These are phyloP conservation scores for Corinectria fuckeliana DNA, from an alignment of 2,329 filamentous ascomycete genomes.

Conservation along the genomic window DNA sequence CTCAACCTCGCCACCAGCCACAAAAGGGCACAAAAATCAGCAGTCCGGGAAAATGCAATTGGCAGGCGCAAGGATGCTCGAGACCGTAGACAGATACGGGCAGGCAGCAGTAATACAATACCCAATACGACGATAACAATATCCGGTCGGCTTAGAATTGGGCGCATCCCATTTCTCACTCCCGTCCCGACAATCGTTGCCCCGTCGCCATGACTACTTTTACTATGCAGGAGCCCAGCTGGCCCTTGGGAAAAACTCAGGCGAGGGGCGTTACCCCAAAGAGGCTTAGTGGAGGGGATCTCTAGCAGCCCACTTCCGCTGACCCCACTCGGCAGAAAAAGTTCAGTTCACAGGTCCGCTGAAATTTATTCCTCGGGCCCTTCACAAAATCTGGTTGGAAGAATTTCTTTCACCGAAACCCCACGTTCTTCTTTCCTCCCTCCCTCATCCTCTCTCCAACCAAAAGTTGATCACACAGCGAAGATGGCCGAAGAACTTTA, in stretches of 20 bases:
- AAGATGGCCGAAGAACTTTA: slow-evolving; percentile 98
- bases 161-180: slow-evolving; percentile 31
- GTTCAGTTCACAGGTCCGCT: slow-evolving; percentile 40
- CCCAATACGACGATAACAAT: slow-evolving; percentile 3
- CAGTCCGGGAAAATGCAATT: background rate
- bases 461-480: slow-evolving; percentile 41
- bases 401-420: slow-evolving; percentile 49
- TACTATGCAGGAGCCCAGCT: slow-evolving; percentile 26
- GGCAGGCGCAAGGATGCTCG: background rate
- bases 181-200: slow-evolving; percentile 13
- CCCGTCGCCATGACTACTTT: slow-evolving; percentile 14
- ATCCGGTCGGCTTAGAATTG: slow-evolving; percentile 24
- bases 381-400: slow-evolving; percentile 44
- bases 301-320: slow-evolving; percentile 24
- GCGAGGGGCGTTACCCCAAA: slow-evolving; percentile 31
- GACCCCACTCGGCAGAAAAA: slow-evolving; percentile 42
- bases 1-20: slow-evolving; percentile 18
- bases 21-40: slow-evolving; percentile 13
- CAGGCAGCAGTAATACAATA: background rate
- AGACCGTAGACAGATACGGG: background rate
- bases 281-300: slow-evolving; percentile 38
- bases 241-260: slow-evolving; percentile 37
- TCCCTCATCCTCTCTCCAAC: slow-evolving; percentile 37
- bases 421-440: slow-evolving; percentile 43
- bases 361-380: slow-evolving; percentile 41